Conservation (phyloP, 768 basidiomycete species). For the Boletus rubroflammeus region DNA sequence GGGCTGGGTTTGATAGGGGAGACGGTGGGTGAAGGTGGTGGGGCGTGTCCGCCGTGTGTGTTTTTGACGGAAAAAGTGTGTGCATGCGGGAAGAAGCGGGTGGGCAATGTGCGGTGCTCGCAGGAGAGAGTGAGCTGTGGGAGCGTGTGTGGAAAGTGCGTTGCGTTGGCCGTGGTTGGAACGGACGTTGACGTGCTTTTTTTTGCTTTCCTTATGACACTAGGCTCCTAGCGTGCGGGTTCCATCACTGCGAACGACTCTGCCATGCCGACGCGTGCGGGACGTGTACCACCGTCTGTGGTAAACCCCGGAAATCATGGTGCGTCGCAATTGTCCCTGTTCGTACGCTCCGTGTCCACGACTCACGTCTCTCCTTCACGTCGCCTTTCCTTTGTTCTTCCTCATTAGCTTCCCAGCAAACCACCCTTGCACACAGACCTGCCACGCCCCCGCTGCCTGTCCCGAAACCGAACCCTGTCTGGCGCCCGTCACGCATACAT, state of each 20-base stretch:
- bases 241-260: constrained; percentile 76
- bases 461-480: constrained; percentile 77
- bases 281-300: constrained; percentile 69
- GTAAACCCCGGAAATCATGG: constrained; percentile 86
- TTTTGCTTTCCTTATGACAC: neutral
- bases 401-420: constrained; percentile 53
- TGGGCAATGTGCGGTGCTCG: constrained; percentile 82
- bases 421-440: constrained; percentile 74
- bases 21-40: neutral
- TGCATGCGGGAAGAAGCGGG: constrained; percentile 82
- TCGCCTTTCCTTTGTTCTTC: neutral
- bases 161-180: neutral
- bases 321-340: constrained; percentile 29
- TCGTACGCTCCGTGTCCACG: neutral
- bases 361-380: neutral
- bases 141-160: constrained; percentile 69
- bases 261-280: constrained; percentile 89
- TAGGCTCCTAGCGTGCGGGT: constrained; percentile 77
- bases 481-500: constrained; percentile 60
- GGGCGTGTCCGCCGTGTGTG: constrained; percentile 80
- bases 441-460: constrained; percentile 89
- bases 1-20: constrained; percentile 9
- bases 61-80: constrained; percentile 76
- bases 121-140: constrained; percentile 82
- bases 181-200: neutral